phyloP scores from a whole-genome alignment of 306 rosid species.

The Dalbergia cochinchinensis region DNA sequence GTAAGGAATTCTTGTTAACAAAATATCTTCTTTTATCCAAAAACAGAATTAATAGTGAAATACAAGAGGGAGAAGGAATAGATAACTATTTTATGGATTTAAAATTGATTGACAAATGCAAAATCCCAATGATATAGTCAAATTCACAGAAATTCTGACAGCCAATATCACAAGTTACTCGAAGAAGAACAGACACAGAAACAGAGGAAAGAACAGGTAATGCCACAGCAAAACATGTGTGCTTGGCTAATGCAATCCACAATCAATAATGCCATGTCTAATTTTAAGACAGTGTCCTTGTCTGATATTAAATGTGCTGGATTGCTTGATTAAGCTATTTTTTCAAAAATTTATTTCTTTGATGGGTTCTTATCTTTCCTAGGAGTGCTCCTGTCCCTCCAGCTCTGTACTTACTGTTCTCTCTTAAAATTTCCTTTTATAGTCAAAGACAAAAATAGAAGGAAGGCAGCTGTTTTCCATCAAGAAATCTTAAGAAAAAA shows the following conservation, averaged over 20 bases:
- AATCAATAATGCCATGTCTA: constrained; percentile 9
- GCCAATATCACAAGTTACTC: constrained; percentile 8
- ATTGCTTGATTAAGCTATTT: neutral
- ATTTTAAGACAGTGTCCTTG: neutral
- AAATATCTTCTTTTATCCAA: too few relatives aligned
- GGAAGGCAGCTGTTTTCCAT: neutral
- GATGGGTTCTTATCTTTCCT: neutral
- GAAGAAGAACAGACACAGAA: neutral
- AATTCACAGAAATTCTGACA: neutral
- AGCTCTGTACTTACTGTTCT: neutral
- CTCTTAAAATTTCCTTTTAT: neutral
- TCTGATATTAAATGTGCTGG: constrained; percentile 33
- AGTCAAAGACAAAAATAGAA: constrained; percentile 5
- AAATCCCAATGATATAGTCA: constrained; percentile 12
- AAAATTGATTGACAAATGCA: constrained; percentile 27
- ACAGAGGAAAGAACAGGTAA: neutral
- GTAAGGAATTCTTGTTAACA: constrained; percentile 2
- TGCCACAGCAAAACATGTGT: constrained; percentile 10
- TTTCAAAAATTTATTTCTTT: neutral
- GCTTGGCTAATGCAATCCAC: constrained; percentile 13
- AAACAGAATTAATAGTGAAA: neutral
- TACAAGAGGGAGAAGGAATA: constrained; percentile 24
- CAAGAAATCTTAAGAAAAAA: constrained; percentile 7
- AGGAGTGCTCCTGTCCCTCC: constrained; percentile 2
- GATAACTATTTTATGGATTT: neutral